Base-by-base conservation (phyloP, 768 basidiomycete genomes). In the Amanita phalloides region DNA sequence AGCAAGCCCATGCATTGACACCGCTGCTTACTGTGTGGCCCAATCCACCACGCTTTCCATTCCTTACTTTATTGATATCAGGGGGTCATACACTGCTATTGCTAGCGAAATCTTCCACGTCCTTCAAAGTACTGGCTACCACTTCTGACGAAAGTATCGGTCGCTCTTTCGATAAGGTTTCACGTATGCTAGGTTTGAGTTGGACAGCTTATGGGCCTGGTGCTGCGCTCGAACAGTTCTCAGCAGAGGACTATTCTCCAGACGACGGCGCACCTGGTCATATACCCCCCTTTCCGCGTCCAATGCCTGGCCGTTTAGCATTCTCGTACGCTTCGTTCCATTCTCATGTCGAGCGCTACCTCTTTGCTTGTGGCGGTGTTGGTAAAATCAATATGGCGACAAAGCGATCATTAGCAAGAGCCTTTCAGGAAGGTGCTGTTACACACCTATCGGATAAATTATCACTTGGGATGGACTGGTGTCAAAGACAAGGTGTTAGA, bases 1-100 rank as follows among this genome's bases (percentile, higher is more conserved):
- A 93, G 91, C 92, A 94, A 90, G 94, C 88, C 0, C 95, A 96
- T 61, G 89, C 94, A 0, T 70, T 94, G 0, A 94, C 90, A 0
- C 75, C 86, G 0, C 65, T 89, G 23, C 74, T 95, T 11, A 90
- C 92, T 0, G 68, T 75, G 6, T 67, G 65, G 50, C 53, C 66
- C 8, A 58, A 73, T 21, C 49, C 71, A 60, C 66, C 91, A 64
- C 49, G 59, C 21, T 97, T 86, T 63, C 95, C 95, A 0, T 97
- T 94, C 70, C 75, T 98, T 33, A 84, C 87, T 0, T 72, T 97
- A 10, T 75, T 98, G 14, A 74, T 95, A 45, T 94, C 92, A 0
- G 95, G 95, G n/a, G 94, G 94, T 2, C 95, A 98, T 63, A 93
- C 94, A 0, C 72, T 97, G 36, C 74, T 98, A 35, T 73, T 96